A percentile compares a stretch with the other conserved stretches of the same genome.
phyloP scores from a whole-genome alignment of 495 filamentous ascomycete genomes.

The Thozetella sp. region DNA sequence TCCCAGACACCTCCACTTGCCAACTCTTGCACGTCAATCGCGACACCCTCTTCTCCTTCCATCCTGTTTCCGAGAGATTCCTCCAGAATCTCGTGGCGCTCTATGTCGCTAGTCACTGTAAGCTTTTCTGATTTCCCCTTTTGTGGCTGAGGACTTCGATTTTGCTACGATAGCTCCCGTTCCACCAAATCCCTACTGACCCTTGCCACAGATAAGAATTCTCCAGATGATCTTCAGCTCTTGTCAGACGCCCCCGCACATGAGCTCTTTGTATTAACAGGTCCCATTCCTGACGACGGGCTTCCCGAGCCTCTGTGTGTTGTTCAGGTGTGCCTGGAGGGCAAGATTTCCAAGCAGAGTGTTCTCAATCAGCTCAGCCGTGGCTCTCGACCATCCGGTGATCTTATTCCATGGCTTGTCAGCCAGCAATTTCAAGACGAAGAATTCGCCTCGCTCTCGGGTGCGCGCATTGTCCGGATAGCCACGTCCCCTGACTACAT shows the following conservation, averaged over 20 bases:
- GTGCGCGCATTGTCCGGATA: constrained; percentile 90
- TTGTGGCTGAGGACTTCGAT: no score
- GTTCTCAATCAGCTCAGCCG: constrained; percentile 87
- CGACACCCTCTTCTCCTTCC: constrained; percentile 97
- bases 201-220: constrained; percentile 74
- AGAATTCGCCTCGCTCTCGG: constrained; percentile 91
- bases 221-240: constrained; percentile 94
- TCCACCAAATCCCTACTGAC: constrained; percentile 56
- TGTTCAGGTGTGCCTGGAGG: constrained; percentile 93
- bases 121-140: background rate
- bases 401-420: constrained; percentile 97
- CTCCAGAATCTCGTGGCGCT: constrained; percentile 97
- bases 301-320: constrained; percentile 94
- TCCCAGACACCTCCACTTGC: constrained; percentile 87
- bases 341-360: constrained; percentile 89
- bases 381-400: constrained; percentile 88
- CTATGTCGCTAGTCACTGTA: constrained; percentile 90
- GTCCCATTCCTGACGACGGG: constrained; percentile 79
- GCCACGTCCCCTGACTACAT: constrained; percentile 94
- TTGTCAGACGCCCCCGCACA: constrained; percentile 98
- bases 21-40: constrained; percentile 92
- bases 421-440: constrained; percentile 99
- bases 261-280: constrained; percentile 92
- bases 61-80: constrained; percentile 95
- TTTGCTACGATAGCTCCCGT: background rate